These are phyloP conservation scores for Cladosporium phlei DNA, from an alignment of 2,329 filamentous ascomycete genomes.

Conservation along the genomic window DNA sequence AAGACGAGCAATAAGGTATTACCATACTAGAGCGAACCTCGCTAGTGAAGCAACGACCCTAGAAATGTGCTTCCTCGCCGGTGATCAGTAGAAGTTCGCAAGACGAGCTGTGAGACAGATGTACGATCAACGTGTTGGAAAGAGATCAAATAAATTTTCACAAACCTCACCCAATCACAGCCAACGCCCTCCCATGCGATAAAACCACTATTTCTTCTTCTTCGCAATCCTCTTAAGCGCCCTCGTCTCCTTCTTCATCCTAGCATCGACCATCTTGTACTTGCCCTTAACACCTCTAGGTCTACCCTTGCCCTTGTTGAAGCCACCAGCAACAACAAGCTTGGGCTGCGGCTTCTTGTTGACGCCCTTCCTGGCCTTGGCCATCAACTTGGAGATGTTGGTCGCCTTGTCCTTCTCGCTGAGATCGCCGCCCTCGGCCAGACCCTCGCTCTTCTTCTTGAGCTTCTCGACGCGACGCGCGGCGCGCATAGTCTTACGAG, in stretches of 20 bases:
- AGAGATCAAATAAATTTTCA: no score
- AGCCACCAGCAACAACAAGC: constrained; percentile 80
- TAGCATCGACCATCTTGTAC: constrained; percentile 93
- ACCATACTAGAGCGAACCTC: no score
- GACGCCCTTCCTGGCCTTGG: constrained; percentile 61
- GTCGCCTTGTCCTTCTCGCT: constrained; percentile 94
- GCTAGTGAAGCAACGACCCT: no score
- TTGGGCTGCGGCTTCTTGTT: constrained; percentile 83
- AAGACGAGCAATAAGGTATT: no score
- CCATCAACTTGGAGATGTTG: constrained; percentile 75
- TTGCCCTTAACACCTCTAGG: constrained; percentile 90
- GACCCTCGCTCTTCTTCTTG: constrained; percentile 89
- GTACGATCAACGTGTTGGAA: no score
- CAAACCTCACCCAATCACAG: no score
- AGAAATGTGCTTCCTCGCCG: no score
- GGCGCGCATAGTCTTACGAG: constrained; percentile 93
- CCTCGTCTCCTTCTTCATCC: constrained; percentile 94
- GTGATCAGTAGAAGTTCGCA: no score
- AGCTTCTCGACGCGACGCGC: constrained; percentile 88
- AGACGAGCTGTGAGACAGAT: no score
- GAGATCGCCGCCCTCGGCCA: constrained; percentile 84
- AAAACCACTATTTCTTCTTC: constrained; percentile 54
- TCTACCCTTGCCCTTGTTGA: constrained; percentile 80
- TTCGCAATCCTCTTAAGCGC: constrained; percentile 77
- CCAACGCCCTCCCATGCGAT: no score